phyloP scores from a whole-genome alignment of 192 early-diverging fungal genomes.

The Spizellomyces punctatus region DNA sequence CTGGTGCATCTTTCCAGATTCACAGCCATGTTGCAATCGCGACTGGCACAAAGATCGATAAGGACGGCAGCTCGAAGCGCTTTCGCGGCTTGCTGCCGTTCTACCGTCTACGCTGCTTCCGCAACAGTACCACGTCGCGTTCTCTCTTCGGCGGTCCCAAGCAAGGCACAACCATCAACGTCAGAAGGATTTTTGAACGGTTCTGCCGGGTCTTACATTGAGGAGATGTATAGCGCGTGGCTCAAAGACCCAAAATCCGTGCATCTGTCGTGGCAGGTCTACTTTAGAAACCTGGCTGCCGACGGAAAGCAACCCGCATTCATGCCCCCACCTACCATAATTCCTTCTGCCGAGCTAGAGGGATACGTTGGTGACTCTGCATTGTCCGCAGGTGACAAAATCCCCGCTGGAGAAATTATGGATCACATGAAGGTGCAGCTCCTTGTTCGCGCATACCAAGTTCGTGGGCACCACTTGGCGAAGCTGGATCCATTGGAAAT shows the following conservation, averaged over 20 bases:
- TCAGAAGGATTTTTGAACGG: constrained; percentile 77
- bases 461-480: constrained; percentile 93
- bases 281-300: constrained; percentile 72
- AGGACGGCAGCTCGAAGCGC: background rate
- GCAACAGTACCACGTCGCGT: background rate
- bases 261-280: constrained; percentile 94
- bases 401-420: constrained; percentile 70
- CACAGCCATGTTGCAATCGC: background rate
- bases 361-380: constrained; percentile 24
- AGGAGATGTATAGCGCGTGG: constrained; percentile 97
- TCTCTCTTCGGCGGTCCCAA: constrained; percentile 1
- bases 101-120: background rate
- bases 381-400: constrained; percentile 54
- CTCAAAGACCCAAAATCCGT: constrained; percentile 85
- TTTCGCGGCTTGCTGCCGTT: background rate
- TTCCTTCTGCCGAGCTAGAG: constrained; percentile 50
- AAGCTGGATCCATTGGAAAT: constrained; percentile 95
- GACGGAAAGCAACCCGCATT: constrained; percentile 61
- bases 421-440: constrained; percentile 99
- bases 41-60: background rate
- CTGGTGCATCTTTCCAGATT: too few species aligned
- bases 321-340: constrained; percentile 78
- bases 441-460: constrained; percentile 91
- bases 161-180: constrained; percentile 3
- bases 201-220: constrained; percentile 82